Base-by-base conservation (phyloP, 371 early-diverging fungal species). In the Mortierella sp. region DNA sequence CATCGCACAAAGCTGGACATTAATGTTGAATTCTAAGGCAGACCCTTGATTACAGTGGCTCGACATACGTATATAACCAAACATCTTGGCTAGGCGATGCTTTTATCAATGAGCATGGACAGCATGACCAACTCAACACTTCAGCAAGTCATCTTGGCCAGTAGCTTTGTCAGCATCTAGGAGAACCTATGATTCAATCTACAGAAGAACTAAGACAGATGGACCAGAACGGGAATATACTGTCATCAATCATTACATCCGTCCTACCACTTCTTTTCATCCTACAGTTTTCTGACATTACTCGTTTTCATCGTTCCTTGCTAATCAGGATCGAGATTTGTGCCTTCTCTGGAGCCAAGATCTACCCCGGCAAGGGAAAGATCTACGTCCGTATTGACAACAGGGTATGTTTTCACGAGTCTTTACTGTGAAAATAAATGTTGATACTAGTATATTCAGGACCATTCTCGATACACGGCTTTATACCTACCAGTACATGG, bases 331-430 rank as follows among this genome's bases (percentile, higher is more conserved):
- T 93, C 85, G 95, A 96, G 89, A 89, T 92, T 85, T 98, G 98
- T 90, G 91, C 94, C 83, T 97, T 97, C 90, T 96, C 97, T 81
- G 97, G 97, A 80, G 93, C 93, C 91, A 97, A 97, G 93, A 98
- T 98, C 94, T 97, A 98, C 93, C 99, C 99, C 76, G 95, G 96
- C 85, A 95, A 96, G 89, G 99, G 99, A 61, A 95, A 92, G 91
- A 86, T 94, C 68, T 98, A 89, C 85, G 94, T 98, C 85, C 94
- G 96, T 72, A 78, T 87, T 65, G 99, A 98, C 93, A 93, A 88
- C 91, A 91, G 94, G 86, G 91, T 92, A 85, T 35, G 86, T 26
- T 51, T 51, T 23, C 28, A 10, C 51, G 15, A 26, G 22, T 47
- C 28, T 6, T 40, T 13, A 40, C 26, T 7, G 26, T 28, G 28